These are phyloP conservation scores for Tolypocladium ophioglossoides DNA, from an alignment of 2,329 filamentous ascomycete genomes.

Conservation along the genomic window DNA sequence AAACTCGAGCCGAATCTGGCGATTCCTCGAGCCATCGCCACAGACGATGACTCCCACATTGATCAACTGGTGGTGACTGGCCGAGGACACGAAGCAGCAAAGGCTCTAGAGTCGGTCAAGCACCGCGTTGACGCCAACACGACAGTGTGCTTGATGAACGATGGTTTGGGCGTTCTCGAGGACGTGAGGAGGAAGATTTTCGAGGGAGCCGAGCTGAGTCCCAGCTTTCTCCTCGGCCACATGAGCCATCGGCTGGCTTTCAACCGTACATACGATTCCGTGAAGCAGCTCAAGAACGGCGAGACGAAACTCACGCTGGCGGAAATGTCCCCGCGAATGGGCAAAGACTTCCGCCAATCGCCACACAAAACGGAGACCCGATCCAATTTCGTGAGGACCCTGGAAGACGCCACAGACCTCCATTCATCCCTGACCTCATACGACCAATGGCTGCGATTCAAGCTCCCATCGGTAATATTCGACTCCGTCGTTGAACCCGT, in stretches of 20 bases:
- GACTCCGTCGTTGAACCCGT: conserved; percentile 71
- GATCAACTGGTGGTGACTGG: conserved; percentile 62
- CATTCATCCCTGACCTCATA: conserved; percentile 12
- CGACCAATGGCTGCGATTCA: conserved; percentile 51
- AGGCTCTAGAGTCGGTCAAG: conserved; percentile 47
- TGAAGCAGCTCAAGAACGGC: conserved; percentile 26
- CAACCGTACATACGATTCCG: conserved; percentile 26
- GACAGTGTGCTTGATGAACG: conserved; percentile 66
- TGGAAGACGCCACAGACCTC: conserved; percentile 12
- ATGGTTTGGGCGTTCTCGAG: conserved; percentile 78
- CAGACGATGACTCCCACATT: conserved; percentile 41
- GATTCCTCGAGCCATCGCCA: conserved; percentile 2
- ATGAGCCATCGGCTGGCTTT: conserved; percentile 36
- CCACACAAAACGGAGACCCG: conserved; percentile 9
- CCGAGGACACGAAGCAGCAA: conserved; percentile 38
- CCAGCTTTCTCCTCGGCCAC: conserved; percentile 66
- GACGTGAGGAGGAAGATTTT: conserved; percentile 64
- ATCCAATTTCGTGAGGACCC: conserved; percentile 10
- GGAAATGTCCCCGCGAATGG: conserved; percentile 1
- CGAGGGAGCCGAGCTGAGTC: conserved; percentile 50
- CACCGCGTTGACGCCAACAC: conserved; percentile 58
- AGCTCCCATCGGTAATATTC: conserved; percentile 70
- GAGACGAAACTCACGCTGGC: conserved; percentile 18
- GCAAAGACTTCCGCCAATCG: conserved; percentile 5
- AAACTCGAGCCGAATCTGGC: conserved; percentile 12